Base-by-base conservation (phyloP, 192 early-diverging fungal species). In the Coemansia sp. region DNA sequence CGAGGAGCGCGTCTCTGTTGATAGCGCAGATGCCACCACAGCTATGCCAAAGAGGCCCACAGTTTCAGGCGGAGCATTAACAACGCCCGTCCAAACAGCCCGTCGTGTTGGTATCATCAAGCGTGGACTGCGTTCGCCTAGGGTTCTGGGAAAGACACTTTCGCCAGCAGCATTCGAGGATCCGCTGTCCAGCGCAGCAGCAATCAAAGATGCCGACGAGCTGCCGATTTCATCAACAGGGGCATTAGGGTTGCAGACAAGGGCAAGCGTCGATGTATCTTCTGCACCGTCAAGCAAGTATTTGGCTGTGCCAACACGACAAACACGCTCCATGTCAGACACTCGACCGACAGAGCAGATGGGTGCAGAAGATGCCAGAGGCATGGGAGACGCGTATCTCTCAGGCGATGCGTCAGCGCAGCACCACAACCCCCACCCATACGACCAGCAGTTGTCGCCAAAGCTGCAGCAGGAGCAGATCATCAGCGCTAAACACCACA, bases 381-480 rank as follows among this genome's bases (percentile, higher is more conserved):
- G 21, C 15, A 19, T 44, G 5, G 40, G 12, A 42, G 48, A n/a
- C 57, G 15, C 18, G 15, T 56, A 44, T 12, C 50, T 26, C 4
- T 0, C 48, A 16, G 13, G 1, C 15, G 42, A 23, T 40, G 0
- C n/a, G 39, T 59, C 57, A 67, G 57, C 47, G 43, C 47, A 57
- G 62, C 49, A 57, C 60, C 43, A 21, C 38, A 65, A 75, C 1
- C 74, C 74, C 38, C 79, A 82, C 26, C 79, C 79, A 26, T 82
- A 82, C 42, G 79, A 76, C 56, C 79, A 82, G 61, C 79, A 82
- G 65, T 68, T 82, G n/a, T 64, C 79, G 65, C 79, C 74, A 40
- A 50, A 57, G 49, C 71, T 76, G 52, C 79, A 82, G 65, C 74
- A 71, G 41, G 74, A 76, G 52, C 79, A 82, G 53, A 56, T 72